phyloP scores from a whole-genome alignment of 148 eudicot genomes.

The Rhododendron griersonianum region DNA sequence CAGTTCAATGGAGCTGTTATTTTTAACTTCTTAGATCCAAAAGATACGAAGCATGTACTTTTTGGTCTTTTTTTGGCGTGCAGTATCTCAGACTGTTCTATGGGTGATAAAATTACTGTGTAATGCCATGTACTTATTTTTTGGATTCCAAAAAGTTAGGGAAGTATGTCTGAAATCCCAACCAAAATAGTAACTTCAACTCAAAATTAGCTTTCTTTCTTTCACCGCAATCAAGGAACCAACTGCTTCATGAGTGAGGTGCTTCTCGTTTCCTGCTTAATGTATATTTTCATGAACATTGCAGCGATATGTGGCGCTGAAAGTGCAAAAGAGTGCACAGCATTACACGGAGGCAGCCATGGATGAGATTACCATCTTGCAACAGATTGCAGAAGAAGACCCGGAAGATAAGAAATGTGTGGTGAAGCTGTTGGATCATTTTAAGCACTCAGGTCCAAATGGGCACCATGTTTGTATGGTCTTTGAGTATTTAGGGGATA shows the following conservation, averaged over 20 bases:
- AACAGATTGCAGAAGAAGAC: slow-evolving; percentile 16
- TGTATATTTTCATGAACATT: background rate
- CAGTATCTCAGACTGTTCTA: background rate
- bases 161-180: background rate
- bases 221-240: background rate
- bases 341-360: slow-evolving; percentile 19
- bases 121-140: background rate
- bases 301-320: slow-evolving; percentile 20
- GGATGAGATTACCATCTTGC: slow-evolving; percentile 20
- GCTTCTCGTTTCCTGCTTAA: background rate
- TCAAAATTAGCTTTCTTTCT: background rate
- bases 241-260: background rate
- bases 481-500: slow-evolving; percentile 18
- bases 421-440: slow-evolving; percentile 18
- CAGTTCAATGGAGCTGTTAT: background rate
- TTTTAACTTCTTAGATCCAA: slow-evolving; percentile 2
- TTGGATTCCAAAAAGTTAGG: background rate
- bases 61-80: background rate
- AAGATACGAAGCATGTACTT: background rate
- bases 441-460: slow-evolving; percentile 18
- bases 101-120: background rate
- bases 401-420: slow-evolving; percentile 16
- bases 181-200: background rate
- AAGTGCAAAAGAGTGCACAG: slow-evolving; percentile 17
- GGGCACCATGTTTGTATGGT: slow-evolving; percentile 19